phyloP scores from a whole-genome alignment of 306 rosid genomes.

The Gastrolobium bilobum region DNA sequence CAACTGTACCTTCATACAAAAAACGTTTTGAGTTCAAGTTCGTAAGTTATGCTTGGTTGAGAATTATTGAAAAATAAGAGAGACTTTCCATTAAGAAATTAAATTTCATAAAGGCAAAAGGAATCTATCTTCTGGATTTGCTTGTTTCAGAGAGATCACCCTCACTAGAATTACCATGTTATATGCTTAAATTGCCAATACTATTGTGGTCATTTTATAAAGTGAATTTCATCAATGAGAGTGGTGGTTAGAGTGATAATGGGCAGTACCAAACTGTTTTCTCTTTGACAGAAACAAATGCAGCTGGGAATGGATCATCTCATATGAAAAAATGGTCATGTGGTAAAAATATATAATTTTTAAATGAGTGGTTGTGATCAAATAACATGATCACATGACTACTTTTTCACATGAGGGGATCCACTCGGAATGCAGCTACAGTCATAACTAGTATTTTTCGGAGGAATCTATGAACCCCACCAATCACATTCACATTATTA shows the following conservation, averaged over 20 bases:
- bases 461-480: slow-evolving; percentile 4
- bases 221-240: neutral
- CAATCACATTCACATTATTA: slow-evolving; percentile 24
- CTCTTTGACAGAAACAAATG: too few species aligned
- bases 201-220: neutral
- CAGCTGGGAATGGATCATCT: too few species aligned
- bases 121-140: neutral
- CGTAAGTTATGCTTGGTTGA: neutral
- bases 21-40: neutral
- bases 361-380: too few species aligned
- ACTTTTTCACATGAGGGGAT: too few species aligned
- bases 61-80: neutral
- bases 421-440: neutral
- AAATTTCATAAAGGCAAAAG: neutral
- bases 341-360: too few species aligned
- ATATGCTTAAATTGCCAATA: neutral
- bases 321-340: too few species aligned
- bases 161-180: slow-evolving; percentile 1
- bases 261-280: too few species aligned
- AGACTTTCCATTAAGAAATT: neutral
- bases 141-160: neutral
- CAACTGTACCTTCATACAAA: slow-evolving; percentile 28
- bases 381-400: too few species aligned
- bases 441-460: neutral
- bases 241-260: neutral